A percentile compares a stretch with the other conserved stretches of the same genome.
Conservation (phyloP, 192 early-diverging fungal species). For the Allomyces arbusculus region DNA sequence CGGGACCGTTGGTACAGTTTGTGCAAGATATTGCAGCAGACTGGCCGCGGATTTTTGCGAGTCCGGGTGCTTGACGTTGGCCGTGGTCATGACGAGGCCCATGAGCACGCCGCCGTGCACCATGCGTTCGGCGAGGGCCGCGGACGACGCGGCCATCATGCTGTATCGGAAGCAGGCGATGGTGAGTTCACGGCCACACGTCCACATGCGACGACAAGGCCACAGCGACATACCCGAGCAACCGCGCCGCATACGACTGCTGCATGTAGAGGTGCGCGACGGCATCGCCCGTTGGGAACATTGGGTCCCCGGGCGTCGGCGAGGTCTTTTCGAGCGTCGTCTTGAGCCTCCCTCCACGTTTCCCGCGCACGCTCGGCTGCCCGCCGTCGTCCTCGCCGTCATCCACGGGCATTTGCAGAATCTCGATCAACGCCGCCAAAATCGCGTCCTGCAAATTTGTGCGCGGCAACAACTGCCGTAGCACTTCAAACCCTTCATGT, state of each 20-base stretch:
- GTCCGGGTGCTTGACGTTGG: slow-evolving; percentile 33
- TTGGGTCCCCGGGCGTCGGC: too few relatives aligned
- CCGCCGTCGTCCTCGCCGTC: slow-evolving; percentile 10
- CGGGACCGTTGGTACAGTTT: slow-evolving; percentile 18
- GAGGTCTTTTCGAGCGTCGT: too few relatives aligned
- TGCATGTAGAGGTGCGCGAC: slow-evolving; percentile 21
- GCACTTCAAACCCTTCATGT: slow-evolving; percentile 38
- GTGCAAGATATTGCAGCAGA: slow-evolving; percentile 23
- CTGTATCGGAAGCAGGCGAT: slow-evolving; percentile 5
- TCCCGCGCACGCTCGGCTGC: background rate
- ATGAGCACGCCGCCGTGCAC: slow-evolving; percentile 29
- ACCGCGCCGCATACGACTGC: slow-evolving; percentile 35
- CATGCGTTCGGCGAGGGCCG: slow-evolving; percentile 27
- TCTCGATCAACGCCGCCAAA: slow-evolving; percentile 21
- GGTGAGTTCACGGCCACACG: background rate
- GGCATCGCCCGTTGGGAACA: too few relatives aligned
- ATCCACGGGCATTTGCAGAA: slow-evolving; percentile 22
- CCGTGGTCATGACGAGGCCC: slow-evolving; percentile 27
- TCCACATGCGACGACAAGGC: too few relatives aligned
- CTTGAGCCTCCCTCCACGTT: too few relatives aligned
- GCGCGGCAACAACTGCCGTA: slow-evolving; percentile 21
- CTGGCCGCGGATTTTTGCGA: slow-evolving; percentile 32
- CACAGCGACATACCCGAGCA: slow-evolving; percentile 23
- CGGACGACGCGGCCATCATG: slow-evolving; percentile 21
- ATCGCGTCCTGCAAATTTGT: slow-evolving; percentile 25